Percentiles rank a stretch among this genome's conserved stretches.
Conservation (phyloP, 352 stramenopile genomes). For the Phytophthora pisi region DNA sequence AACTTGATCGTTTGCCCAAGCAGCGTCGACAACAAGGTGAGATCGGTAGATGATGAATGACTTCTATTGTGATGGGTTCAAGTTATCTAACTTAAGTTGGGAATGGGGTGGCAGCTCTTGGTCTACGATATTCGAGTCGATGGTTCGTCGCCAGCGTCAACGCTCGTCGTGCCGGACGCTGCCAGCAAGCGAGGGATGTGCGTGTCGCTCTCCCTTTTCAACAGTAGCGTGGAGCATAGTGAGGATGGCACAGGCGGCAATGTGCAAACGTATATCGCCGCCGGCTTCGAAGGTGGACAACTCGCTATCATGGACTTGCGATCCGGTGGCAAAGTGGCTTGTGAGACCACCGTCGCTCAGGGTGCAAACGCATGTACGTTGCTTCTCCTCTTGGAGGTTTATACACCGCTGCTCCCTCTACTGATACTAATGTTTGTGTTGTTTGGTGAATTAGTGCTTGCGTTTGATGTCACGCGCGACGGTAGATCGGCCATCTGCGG, state of each 20-base stretch:
- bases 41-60: neutral
- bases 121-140: slow-evolving; percentile 53
- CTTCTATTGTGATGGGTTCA: neutral
- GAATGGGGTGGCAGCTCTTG: slow-evolving; percentile 35
- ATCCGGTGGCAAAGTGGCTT: slow-evolving; percentile 47
- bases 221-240: slow-evolving; percentile 25
- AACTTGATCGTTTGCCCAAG: slow-evolving; percentile 54
- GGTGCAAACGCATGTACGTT: slow-evolving; percentile 60
- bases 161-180: slow-evolving; percentile 36
- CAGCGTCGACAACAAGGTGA: slow-evolving; percentile 47
- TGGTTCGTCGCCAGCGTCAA: slow-evolving; percentile 34
- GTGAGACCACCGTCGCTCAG: slow-evolving; percentile 53
- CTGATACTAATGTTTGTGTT: slow-evolving; percentile 10
- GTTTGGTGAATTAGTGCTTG: slow-evolving; percentile 51
- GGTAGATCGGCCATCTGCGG: slow-evolving; percentile 63
- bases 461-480: slow-evolving; percentile 69
- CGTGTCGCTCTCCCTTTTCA: slow-evolving; percentile 49
- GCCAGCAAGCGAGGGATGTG: slow-evolving; percentile 53
- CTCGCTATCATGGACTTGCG: slow-evolving; percentile 73
- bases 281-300: slow-evolving; percentile 75
- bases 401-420: neutral
- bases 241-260: slow-evolving; percentile 21
- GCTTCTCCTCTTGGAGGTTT: neutral
- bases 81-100: slow-evolving; percentile 10
- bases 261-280: slow-evolving; percentile 52